Percentiles rank a stretch among this genome's conserved stretches.
phyloP scores from a whole-genome alignment of 1,284 basidiomycete species.

The Erythrobasidium hasegawianum region DNA sequence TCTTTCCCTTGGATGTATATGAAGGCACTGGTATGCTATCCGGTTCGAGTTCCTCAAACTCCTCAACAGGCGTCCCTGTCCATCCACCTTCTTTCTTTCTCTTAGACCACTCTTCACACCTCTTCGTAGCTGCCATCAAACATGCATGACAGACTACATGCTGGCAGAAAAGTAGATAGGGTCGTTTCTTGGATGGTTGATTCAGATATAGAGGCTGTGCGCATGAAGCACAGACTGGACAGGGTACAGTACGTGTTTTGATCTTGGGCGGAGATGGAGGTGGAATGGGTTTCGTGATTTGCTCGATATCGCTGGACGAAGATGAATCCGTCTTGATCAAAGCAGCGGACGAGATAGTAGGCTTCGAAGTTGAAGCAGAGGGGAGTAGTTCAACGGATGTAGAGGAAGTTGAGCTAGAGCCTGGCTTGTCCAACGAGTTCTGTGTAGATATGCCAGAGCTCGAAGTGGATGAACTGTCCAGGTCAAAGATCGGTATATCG shows the following conservation, averaged over 20 bases:
- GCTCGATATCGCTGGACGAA: neutral
- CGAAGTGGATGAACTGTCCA: neutral
- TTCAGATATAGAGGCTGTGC: slow-evolving; percentile 10
- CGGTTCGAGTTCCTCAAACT: neutral
- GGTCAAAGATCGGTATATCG: neutral
- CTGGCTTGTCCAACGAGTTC: slow-evolving; percentile 3
- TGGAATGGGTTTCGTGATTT: neutral
- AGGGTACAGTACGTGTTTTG: slow-evolving; percentile 14
- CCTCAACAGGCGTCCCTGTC: neutral
- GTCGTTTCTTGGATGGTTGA: slow-evolving; percentile 19
- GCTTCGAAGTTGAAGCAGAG: slow-evolving; percentile 1
- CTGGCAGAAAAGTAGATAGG: slow-evolving; percentile 20
- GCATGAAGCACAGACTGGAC: slow-evolving; percentile 30
- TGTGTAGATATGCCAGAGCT: neutral
- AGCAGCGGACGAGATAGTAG: neutral
- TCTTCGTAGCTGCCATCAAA: neutral
- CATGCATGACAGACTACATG: slow-evolving; percentile 28
- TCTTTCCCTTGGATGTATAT: neutral
- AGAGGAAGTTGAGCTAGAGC: neutral
- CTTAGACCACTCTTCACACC: neutral
- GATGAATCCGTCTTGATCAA: neutral
- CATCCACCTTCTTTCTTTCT: slow-evolving; percentile 9
- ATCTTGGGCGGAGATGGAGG: slow-evolving; percentile 4
- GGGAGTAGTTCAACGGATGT: slow-evolving; percentile 4
- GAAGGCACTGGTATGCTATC: neutral